phyloP scores from a whole-genome alignment of 1,139 yeast species.

The Scheffersomyces illinoinensis region DNA sequence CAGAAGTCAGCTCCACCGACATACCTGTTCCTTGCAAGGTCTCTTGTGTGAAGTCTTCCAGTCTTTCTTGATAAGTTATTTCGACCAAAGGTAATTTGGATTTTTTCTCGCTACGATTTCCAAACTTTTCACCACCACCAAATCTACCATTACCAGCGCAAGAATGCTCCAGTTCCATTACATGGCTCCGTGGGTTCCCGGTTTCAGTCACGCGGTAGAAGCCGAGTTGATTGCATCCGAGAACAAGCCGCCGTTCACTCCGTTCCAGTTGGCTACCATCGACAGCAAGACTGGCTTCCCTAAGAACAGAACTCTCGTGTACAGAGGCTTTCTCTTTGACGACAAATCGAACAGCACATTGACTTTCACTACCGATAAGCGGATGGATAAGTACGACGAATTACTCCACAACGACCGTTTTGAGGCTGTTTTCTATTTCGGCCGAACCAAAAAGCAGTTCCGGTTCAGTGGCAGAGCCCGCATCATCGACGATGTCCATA shows the following conservation, averaged over 20 bases:
- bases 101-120: background rate
- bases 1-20: background rate
- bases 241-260: conserved; percentile 44
- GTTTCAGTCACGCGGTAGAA: conserved; percentile 51
- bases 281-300: conserved; percentile 56
- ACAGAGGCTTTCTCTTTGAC: conserved; percentile 73
- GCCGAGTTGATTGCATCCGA: conserved; percentile 38
- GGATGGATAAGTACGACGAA: conserved; percentile 66
- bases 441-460: conserved; percentile 61
- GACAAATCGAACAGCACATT: conserved; percentile 68
- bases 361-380: conserved; percentile 69
- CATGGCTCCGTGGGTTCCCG: conserved; percentile 75
- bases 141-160: background rate
- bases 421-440: conserved; percentile 79
- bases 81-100: background rate
- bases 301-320: conserved; percentile 66
- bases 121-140: background rate
- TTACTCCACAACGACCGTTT: conserved; percentile 51
- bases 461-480: conserved; percentile 69
- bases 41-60: background rate
- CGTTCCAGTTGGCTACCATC: conserved; percentile 72
- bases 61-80: background rate
- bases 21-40: background rate
- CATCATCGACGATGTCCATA: conserved; percentile 35
- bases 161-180: conserved; percentile 36